Evolutionary conservation across 1,284 basidiomycete genomes (phyloP), one percentile per base, ranked within the genome.

Genomic region (Cryptococcus sp.): DNA sequence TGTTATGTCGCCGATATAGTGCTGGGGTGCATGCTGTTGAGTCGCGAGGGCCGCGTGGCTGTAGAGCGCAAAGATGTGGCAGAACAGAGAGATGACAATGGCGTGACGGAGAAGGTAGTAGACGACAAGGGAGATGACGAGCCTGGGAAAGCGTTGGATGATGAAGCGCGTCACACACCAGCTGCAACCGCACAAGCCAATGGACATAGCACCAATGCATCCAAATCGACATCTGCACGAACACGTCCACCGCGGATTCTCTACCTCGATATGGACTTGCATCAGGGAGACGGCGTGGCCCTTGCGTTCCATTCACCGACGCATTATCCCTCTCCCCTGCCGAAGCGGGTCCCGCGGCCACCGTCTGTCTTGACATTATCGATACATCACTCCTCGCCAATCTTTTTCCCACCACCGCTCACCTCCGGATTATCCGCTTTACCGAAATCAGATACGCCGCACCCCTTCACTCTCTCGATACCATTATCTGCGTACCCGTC

Each of bases 1-100:
- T 97, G 93, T 79, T 97, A 96, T 73, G 87, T 96, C 26, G 91
- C 92, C 4, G 94, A 97, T 73, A 87, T 88, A 54, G 85, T 93
- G 2, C 82, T 97, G 0, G 88, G 89, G 0, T 85, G 94, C 53
- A 64, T 74, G 59, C 50, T 63, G n/a, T 58, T 72, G 1, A 43
- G 54, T 7, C 62, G 68, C 34, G 59, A 69, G 38, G 73, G 68
- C 1, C 52, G 61, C 50, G 50, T 61, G 8, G 4, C 40, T n/a
- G 4, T 55, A 8, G 45, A 17, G 22, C 22, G 4, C 19, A 34
- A 10, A 34, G 29, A 34, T 13, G 29, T 10, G 29, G 29, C 13
- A 34, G 29, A 34, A 13, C 29, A 34, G 29, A 34, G 8, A 2
- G 8, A 10, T 2, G 8, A 20, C 17, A 50, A 51, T 4, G 48